A percentile compares a stretch with the other conserved stretches of the same genome.
These are phyloP conservation scores for Solanum paucissectum DNA, from an alignment of 257 asterid genomes.

Conservation along the genomic window DNA sequence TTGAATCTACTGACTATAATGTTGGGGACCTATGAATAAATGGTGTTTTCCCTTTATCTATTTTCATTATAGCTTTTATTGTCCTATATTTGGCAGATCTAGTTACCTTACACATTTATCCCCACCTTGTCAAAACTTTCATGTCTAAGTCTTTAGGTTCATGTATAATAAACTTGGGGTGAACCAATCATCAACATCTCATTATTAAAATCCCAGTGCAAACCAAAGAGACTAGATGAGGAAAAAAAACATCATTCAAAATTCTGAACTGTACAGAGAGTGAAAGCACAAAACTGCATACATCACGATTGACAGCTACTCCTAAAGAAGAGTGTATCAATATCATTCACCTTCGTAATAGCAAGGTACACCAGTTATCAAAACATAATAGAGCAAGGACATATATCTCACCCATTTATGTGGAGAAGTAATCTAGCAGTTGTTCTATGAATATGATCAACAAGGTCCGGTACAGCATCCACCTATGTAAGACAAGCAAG, in stretches of 20 bases:
- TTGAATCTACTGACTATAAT: background rate
- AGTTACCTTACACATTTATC: background rate
- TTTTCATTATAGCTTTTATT: background rate
- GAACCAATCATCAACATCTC: background rate
- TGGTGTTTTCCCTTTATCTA: background rate
- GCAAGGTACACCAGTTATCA: background rate
- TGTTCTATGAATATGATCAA: slow-evolving; percentile 68
- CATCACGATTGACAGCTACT: background rate
- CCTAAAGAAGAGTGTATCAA: background rate
- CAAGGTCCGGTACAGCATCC: slow-evolving; percentile 93
- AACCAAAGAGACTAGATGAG: background rate
- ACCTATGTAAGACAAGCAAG: slow-evolving; percentile 39
- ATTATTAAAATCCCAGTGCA: background rate
- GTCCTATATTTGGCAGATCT: background rate
- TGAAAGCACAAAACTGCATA: background rate
- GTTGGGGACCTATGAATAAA: background rate
- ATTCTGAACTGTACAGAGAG: background rate
- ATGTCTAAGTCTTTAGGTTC: background rate
- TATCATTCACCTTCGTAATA: background rate
- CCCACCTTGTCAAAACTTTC: background rate
- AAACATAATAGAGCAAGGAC: background rate
- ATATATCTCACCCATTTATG: slow-evolving; percentile 67
- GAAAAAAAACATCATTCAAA: background rate
- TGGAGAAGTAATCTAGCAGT: slow-evolving; percentile 85
- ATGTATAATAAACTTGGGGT: background rate